Evolutionary conservation across 2,329 filamentous ascomycete genomes (phyloP).

Genomic region (Elsinoe arachidis): DNA sequence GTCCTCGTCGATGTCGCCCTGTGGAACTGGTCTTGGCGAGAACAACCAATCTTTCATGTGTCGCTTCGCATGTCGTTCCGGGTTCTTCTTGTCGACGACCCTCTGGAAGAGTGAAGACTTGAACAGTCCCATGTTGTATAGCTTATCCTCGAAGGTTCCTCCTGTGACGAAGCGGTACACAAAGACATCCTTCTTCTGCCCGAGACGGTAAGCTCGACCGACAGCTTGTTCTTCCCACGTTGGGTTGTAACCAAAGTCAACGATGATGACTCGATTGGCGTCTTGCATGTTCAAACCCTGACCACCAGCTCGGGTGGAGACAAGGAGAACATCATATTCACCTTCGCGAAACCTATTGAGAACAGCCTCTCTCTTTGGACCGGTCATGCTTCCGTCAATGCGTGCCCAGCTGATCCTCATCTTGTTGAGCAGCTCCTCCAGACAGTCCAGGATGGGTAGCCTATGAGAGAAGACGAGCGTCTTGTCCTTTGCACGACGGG

Average conservation of each 20-base stretch:
- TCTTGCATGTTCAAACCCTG: slow-evolving; percentile 75
- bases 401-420: slow-evolving; percentile 43
- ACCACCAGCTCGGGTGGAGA: slow-evolving; percentile 76
- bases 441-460: slow-evolving; percentile 58
- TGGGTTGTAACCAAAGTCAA: slow-evolving; percentile 77
- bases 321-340: slow-evolving; percentile 54
- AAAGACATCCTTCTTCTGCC: slow-evolving; percentile 69
- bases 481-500: slow-evolving; percentile 57
- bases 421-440: slow-evolving; percentile 49
- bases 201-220: slow-evolving; percentile 76
- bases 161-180: slow-evolving; percentile 75
- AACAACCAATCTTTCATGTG: slow-evolving; percentile 48
- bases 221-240: slow-evolving; percentile 78
- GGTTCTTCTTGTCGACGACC: slow-evolving; percentile 77
- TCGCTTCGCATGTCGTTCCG: slow-evolving; percentile 55
- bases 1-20: slow-evolving; percentile 41
- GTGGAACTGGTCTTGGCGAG: slow-evolving; percentile 44
- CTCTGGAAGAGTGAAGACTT: slow-evolving; percentile 72
- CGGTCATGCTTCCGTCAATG: slow-evolving; percentile 58
- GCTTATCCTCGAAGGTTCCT: slow-evolving; percentile 68
- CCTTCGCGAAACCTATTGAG: slow-evolving; percentile 63
- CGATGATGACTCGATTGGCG: slow-evolving; percentile 78
- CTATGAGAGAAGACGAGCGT: slow-evolving; percentile 74
- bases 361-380: slow-evolving; percentile 50
- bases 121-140: slow-evolving; percentile 69